Evolutionary conservation across 75 land plant species (phyloP).

Genomic region (Picea glauca): DNA sequence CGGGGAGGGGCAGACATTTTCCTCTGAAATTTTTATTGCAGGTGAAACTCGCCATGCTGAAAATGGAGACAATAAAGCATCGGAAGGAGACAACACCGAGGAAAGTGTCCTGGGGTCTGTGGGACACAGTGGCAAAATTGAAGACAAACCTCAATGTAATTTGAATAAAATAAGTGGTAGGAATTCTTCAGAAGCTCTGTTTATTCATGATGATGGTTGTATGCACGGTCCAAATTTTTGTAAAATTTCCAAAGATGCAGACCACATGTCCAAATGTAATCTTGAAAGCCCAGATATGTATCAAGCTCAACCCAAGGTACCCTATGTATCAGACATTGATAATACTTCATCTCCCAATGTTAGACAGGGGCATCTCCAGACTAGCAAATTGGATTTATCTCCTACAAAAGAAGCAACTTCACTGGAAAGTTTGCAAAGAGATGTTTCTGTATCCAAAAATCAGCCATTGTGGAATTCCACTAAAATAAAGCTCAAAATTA

Average conservation of each 20-base stretch:
- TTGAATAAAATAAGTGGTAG: no score
- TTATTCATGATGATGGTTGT: no score
- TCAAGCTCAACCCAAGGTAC: background rate
- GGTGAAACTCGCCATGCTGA: background rate
- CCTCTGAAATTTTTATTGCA: background rate
- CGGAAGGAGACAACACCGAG: background rate
- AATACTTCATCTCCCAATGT: background rate
- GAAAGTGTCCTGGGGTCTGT: background rate
- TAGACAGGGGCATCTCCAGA: background rate
- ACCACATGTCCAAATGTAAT: background rate
- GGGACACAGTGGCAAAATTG: background rate
- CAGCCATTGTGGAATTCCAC: conserved; percentile 11
- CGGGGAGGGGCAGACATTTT: background rate
- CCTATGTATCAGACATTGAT: background rate
- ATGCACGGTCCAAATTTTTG: no score
- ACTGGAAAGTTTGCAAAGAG: conserved; percentile 10
- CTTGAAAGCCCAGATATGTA: background rate
- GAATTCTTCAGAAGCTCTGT: no score
- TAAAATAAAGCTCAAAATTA: conserved; percentile 9
- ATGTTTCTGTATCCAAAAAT: conserved; percentile 8
- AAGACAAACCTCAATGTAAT: background rate
- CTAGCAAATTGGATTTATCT: background rate
- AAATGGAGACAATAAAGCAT: conserved; percentile 1
- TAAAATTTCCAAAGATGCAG: no score
- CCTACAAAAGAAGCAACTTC: background rate